Evolutionary conservation across 331 rosid genomes (phyloP).

Genomic region (Stylosanthes scabra): DNA sequence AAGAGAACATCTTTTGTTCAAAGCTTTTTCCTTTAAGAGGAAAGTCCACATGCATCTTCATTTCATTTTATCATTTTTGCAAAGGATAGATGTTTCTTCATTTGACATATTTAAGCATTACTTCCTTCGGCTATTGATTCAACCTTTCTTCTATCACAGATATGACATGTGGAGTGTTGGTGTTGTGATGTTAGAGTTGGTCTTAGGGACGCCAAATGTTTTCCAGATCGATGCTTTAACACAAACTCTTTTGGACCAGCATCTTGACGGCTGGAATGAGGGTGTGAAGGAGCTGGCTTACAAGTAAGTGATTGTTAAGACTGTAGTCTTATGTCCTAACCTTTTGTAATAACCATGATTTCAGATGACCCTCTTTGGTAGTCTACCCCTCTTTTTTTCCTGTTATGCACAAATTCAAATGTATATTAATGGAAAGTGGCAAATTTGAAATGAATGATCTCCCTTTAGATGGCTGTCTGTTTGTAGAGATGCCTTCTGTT

Average conservation of each 20-base stretch:
- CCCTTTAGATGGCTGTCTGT: conserved; percentile 12
- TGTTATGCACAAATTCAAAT: conserved; percentile 2
- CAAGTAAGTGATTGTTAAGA: conserved; percentile 60
- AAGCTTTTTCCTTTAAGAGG: conserved; percentile 2
- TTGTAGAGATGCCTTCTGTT: conserved; percentile 29
- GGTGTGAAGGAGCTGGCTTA: conserved; percentile 83
- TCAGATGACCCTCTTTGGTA: conserved; percentile 16
- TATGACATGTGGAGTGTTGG: conserved; percentile 99
- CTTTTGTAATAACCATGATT: conserved; percentile 15
- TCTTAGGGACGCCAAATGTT: conserved; percentile 84
- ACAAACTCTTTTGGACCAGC: conserved; percentile 81
- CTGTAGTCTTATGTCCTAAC: conserved; percentile 15
- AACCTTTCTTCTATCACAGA: conserved; percentile 49
- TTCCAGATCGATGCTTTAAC: conserved; percentile 81
- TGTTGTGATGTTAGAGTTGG: conserved; percentile 91
- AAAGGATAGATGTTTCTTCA: conserved; percentile 4
- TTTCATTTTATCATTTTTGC: not conserved
- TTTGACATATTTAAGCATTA: conserved; percentile 28
- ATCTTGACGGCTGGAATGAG: conserved; percentile 88
- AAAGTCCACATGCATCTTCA: not conserved
- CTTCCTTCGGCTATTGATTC: conserved; percentile 29
- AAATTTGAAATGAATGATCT: conserved; percentile 20
- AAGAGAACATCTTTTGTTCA: conserved; percentile 30
- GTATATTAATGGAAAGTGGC: not conserved
- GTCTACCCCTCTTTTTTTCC: not conserved